A percentile compares a stretch with the other conserved stretches of the same genome.
These are phyloP conservation scores for Wickerhamomyces xylosicus DNA, from an alignment of 805 yeast species.

Conservation along the genomic window DNA sequence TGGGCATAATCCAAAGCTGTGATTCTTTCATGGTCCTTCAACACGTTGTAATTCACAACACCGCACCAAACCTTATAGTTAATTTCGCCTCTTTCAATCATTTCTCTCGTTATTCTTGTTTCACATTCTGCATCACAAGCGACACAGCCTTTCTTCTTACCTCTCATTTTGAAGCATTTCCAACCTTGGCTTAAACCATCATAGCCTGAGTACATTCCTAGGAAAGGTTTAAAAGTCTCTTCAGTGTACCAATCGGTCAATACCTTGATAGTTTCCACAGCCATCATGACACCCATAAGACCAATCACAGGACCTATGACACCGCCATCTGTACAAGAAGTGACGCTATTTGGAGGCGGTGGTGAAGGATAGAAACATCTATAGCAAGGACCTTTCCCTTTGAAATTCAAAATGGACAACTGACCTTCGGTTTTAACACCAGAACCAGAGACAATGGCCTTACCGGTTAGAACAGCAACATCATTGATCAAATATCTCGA, in stretches of 20 bases:
- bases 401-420: constrained; percentile 61
- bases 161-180: constrained; percentile 73
- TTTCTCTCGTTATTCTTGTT: constrained; percentile 36
- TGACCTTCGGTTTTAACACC: constrained; percentile 93
- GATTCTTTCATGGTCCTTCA: constrained; percentile 36
- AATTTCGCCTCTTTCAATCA: constrained; percentile 35
- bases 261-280: constrained; percentile 75
- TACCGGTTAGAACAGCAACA: constrained; percentile 55
- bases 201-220: constrained; percentile 58
- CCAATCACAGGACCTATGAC: constrained; percentile 97
- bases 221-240: constrained; percentile 54
- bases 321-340: constrained; percentile 88
- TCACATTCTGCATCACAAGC: constrained; percentile 31
- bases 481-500: constrained; percentile 84
- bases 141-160: constrained; percentile 45
- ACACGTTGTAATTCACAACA: constrained; percentile 31
- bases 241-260: constrained; percentile 42
- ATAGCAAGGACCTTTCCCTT: constrained; percentile 75
- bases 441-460: constrained; percentile 82
- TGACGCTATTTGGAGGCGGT: constrained; percentile 74
- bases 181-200: constrained; percentile 43
- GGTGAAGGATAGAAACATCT: constrained; percentile 89
- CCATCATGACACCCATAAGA: constrained; percentile 79
- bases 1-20: constrained; percentile 26
- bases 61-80: constrained; percentile 79